phyloP scores from a whole-genome alignment of 805 yeast genomes.

The Yarrowia sp. region DNA sequence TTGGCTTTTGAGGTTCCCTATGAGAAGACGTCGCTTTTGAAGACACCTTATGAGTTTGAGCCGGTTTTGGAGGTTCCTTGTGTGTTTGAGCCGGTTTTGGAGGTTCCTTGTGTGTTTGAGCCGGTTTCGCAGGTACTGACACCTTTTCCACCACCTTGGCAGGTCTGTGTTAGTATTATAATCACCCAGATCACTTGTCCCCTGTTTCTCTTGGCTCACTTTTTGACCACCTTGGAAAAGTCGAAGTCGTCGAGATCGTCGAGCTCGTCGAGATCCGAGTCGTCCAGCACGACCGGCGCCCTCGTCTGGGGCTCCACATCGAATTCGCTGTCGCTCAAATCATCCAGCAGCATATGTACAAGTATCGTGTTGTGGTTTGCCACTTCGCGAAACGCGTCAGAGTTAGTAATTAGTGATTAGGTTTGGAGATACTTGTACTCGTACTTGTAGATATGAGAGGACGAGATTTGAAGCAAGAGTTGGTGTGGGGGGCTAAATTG shows the following conservation, averaged over 20 bases:
- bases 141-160: background rate
- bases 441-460: no score
- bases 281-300: constrained; percentile 13
- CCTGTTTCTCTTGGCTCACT: constrained; percentile 1
- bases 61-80: background rate
- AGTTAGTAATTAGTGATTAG: background rate
- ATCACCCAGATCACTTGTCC: no score
- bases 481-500: no score
- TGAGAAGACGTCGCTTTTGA: no score
- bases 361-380: constrained; percentile 4
- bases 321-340: constrained; percentile 7
- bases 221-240: background rate
- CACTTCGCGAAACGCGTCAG: constrained; percentile 12
- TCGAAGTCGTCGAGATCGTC: constrained; percentile 28
- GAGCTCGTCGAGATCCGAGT: constrained; percentile 23
- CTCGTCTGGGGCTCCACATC: background rate
- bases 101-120: no score
- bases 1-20: no score
- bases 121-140: no score
- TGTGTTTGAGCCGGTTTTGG: no score
- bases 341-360: constrained; percentile 4
- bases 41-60: no score
- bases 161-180: background rate
- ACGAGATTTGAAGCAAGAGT: no score
- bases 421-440: no score